Base-by-base conservation (phyloP, 441 rosid genomes). In the Aquilaria agallochum region DNA sequence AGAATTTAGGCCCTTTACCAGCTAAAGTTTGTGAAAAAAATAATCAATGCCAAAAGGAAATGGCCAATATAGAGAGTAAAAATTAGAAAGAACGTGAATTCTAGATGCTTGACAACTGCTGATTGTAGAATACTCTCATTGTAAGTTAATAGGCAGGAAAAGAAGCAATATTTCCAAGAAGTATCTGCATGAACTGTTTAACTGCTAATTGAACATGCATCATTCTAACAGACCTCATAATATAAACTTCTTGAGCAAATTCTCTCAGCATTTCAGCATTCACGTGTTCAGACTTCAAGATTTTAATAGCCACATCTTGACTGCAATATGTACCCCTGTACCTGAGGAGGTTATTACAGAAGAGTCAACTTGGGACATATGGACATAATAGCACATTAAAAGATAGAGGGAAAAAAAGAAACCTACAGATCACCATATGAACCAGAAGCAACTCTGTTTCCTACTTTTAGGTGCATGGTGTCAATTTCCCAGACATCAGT, bases 401-500 rank as follows among this genome's bases (percentile, higher is more conserved):
- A 54, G 11, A 53, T 5, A 62, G 11, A 71, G 49, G 59, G n/a
- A 40, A 47, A 34, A 47, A 53, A 56, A 4, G 60, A 59, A 68
- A 80, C 97, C 76, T 85, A 92, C 97, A 91, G 74, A 73, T 91
- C 97, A 30, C 97, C 97, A 45, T 70, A 81, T 63, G 99, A 83
- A 64, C 97, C 96, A 62, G 95, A 89, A 67, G 92, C 92, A 68
- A 92, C 88, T 76, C 86, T 91, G 73, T 71, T 82, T 70, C 72
- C 96, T 64, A 83, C 69, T 66, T 74, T 85, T 72, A 95, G 84
- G 68, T 83, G 97, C 55, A 69, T 80, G 69, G 79, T 55, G 78
- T 88, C 91, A 73, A 92, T 88, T 80, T 91, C 99, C 97, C 99
- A 95, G 62, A 86, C 97, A 82, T 95, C 97, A 72, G 87, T 84